Base-by-base conservation (phyloP, 1,284 basidiomycete species). In the Moesziomyces sp. region DNA sequence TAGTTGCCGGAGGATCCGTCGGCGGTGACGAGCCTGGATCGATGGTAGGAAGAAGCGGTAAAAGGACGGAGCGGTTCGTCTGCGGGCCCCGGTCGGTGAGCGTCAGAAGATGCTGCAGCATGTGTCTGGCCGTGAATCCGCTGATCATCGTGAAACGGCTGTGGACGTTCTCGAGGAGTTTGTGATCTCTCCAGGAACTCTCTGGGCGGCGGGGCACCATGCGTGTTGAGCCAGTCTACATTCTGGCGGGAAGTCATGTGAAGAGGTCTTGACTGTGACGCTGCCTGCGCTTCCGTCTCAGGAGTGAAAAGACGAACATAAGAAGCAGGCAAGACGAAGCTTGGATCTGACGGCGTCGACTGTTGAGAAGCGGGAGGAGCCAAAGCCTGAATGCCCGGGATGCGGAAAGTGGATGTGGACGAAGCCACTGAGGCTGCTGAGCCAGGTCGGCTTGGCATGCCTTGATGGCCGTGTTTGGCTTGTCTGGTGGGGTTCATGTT, bases 11-110 rank as follows among this genome's bases (percentile, higher is more conserved):
- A 57, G 4, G 49, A 62, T 30, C 62, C 66, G 40, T 74, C 71
- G 1, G 65, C 71, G 2, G 71, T 74, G 45, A 68, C 55, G 0
- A 68, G 52, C 38, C 58, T 60, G 46, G 52, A 64, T 11, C 65
- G 71, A 46, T 74, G 71, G 43, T 74, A 74, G 2, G 65, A 69
- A 0, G 71, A 74, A 5, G 71, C 61, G 8, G 71, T 74, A 26
- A 65, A 74, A 5, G 71, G 71, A 3, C 71, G 61, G 18, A 46
- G 13, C 13, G 45, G 58, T 30, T 53, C 58, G 8, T 58, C 52
- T 13, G 30, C 40, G 5, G 9, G 5, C 0, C 21, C 21, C 21
- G 21, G 21, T 21, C 21, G 21, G 21, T 21, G 21, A 21, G 21
- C 21, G 21, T 21, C 21, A 21, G 21, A 21, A 21, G 21, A 21